Conservation (phyloP, 768 basidiomycete species). For the Tricholoma sp. region DNA sequence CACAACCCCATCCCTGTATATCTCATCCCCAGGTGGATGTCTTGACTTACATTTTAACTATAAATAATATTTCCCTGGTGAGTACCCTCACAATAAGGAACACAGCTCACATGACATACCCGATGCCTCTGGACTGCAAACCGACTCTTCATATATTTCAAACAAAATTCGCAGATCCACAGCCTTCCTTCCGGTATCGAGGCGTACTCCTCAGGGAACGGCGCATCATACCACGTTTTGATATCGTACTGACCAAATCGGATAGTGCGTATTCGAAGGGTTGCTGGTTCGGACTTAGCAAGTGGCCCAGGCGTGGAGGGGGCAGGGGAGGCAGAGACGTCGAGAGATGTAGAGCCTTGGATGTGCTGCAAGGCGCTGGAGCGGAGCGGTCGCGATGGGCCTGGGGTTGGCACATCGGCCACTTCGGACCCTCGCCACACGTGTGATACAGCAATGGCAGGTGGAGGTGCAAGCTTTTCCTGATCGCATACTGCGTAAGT, state of each 20-base stretch:
- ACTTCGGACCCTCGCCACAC: conserved; percentile 16
- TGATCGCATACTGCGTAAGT: conserved; percentile 17
- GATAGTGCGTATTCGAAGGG: conserved; percentile 77
- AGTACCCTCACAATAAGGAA: background rate
- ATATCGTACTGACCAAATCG: conserved; percentile 91
- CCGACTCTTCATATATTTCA: conserved; percentile 96
- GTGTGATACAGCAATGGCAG: conserved; percentile 31
- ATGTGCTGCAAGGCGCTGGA: conserved; percentile 46
- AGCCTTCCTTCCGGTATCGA: conserved; percentile 85
- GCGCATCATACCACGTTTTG: conserved; percentile 98
- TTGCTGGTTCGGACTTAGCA: conserved; percentile 28
- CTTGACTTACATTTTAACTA: conserved; percentile 93
- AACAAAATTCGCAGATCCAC: conserved; percentile 97
- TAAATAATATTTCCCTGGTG: background rate
- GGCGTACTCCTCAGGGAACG: conserved; percentile 97
- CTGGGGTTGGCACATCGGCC: conserved; percentile 30
- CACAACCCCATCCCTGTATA: conserved; percentile 83
- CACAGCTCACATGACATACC: conserved; percentile 41
- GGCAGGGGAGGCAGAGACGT: conserved; percentile 31
- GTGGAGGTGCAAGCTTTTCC: conserved; percentile 46
- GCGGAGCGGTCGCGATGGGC: conserved; percentile 58
- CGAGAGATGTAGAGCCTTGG: conserved; percentile 34
- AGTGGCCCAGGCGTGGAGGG: conserved; percentile 34
- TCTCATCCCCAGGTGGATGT: conserved; percentile 97
- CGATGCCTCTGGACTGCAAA: conserved; percentile 84